These are phyloP conservation scores for Erucastrum elatum DNA, from an alignment of 345 rosid genomes.

Conservation along the genomic window DNA sequence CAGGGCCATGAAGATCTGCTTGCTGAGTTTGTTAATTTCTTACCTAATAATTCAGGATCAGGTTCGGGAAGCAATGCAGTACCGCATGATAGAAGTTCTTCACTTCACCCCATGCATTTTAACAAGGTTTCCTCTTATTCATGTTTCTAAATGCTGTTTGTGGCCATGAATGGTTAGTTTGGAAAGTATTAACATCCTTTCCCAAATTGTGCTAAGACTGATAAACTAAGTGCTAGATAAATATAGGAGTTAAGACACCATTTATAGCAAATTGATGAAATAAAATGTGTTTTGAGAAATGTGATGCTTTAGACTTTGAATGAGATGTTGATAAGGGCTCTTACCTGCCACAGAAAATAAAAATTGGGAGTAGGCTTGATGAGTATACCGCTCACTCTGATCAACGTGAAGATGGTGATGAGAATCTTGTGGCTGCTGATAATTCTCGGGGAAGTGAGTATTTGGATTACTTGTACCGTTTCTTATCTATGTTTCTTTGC, in stretches of 20 bases:
- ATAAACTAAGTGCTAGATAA: conserved; percentile 49
- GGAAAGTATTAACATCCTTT: conserved; percentile 29
- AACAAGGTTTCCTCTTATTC: conserved; percentile 63
- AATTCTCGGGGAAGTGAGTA: conserved; percentile 77
- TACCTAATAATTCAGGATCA: conserved; percentile 74
- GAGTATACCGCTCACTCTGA: conserved; percentile 54
- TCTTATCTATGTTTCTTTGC: not conserved
- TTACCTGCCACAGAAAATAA: conserved; percentile 60
- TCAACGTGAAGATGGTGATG: conserved; percentile 70
- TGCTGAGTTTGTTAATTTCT: conserved; percentile 77
- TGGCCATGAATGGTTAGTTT: conserved; percentile 38
- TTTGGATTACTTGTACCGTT: conserved; percentile 8
- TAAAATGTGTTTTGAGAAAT: conserved; percentile 44
- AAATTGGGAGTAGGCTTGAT: conserved; percentile 33
- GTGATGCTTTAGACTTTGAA: conserved; percentile 51
- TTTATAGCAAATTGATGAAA: not conserved
- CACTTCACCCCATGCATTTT: conserved; percentile 54
- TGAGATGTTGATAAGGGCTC: conserved; percentile 57
- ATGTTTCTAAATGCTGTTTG: not conserved
- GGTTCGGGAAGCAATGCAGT: conserved; percentile 58
- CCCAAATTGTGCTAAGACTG: conserved; percentile 50
- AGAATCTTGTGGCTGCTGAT: conserved; percentile 59
- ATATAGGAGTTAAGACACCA: not conserved
- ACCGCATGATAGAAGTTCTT: conserved; percentile 59
- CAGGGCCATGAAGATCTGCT: conserved; percentile 82